Evolutionary conservation across 768 basidiomycete genomes (phyloP).

Genomic region (Collybiopsis luxurians): DNA sequence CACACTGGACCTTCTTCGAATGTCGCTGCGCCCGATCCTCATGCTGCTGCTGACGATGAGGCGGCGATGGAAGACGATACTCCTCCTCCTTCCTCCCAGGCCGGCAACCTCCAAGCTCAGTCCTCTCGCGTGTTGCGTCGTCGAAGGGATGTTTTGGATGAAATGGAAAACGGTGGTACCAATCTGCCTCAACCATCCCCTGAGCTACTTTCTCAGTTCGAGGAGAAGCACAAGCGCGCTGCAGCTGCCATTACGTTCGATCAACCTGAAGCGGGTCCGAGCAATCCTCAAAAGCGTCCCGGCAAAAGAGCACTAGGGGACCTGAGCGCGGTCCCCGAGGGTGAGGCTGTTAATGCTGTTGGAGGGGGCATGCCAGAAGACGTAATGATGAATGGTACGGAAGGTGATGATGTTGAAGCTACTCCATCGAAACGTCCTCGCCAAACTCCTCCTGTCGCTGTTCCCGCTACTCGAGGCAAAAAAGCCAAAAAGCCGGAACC

Average conservation of each 20-base stretch:
- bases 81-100: constrained; percentile 1
- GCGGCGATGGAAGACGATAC: not conserved
- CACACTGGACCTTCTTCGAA: not conserved
- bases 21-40: not conserved
- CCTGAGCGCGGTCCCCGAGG: constrained; percentile 1
- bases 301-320: constrained; percentile 2
- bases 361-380: not conserved
- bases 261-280: not conserved
- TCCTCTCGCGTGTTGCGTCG: constrained; percentile 32
- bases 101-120: not conserved
- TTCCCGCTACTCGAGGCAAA: not conserved
- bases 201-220: constrained; percentile 46
- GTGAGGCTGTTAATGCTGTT: not conserved
- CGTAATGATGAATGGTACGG: not conserved
- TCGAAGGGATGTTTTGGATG: constrained; percentile 43
- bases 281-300: not conserved
- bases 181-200: constrained; percentile 50
- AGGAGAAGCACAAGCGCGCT: not conserved
- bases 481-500: not conserved
- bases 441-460: not conserved
- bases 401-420: not conserved
- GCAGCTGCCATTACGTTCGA: not conserved
- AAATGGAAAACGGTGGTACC: constrained; percentile 38
- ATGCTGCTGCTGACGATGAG: not conserved
- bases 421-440: constrained; percentile 2